Evolutionary conservation across 2,329 filamentous ascomycete genomes (phyloP).

Genomic region (Saccharata proteae): DNA sequence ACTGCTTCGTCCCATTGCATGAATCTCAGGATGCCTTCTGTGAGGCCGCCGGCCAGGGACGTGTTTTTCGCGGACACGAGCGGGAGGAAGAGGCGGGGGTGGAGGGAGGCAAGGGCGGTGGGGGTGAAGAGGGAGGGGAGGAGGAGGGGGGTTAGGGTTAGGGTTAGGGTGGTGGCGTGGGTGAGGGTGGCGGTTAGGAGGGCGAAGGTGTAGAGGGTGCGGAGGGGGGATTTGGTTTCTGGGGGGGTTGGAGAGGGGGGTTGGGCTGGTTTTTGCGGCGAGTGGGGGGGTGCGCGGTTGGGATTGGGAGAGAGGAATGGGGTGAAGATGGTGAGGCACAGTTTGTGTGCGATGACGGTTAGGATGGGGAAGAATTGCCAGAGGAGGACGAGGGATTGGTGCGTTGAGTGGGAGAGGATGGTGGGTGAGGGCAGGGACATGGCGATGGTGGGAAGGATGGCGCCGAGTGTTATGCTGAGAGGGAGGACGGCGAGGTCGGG

Average conservation of each 20-base stretch:
- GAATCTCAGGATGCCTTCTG: slow-evolving; percentile 1
- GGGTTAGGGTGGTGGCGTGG: slow-evolving; percentile 1
- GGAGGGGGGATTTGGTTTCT: background rate
- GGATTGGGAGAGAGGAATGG: too few species aligned
- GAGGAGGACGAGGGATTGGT: background rate
- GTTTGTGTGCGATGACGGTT: background rate
- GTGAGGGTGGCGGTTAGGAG: slow-evolving; percentile 2
- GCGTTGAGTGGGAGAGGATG: background rate
- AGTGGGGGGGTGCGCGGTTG: too few species aligned
- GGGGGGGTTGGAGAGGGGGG: too few species aligned
- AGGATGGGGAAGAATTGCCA: slow-evolving; percentile 4
- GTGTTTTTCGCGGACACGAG: background rate
- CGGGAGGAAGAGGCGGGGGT: slow-evolving; percentile 4
- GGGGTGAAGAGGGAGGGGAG: background rate
- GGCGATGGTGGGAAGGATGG: background rate
- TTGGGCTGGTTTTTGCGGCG: too few species aligned
- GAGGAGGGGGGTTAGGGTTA: slow-evolving; percentile 1
- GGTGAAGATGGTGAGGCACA: too few species aligned
- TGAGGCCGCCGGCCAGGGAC: background rate
- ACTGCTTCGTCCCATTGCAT: slow-evolving; percentile 8
- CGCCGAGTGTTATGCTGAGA: slow-evolving; percentile 1
- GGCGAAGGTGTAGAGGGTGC: slow-evolving; percentile 1
- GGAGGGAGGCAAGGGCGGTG: background rate
- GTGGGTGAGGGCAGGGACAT: slow-evolving; percentile 2
- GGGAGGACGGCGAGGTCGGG: slow-evolving; percentile 1